Base-by-base conservation (phyloP, 768 basidiomycete genomes). In the Boletus subparvulus region DNA sequence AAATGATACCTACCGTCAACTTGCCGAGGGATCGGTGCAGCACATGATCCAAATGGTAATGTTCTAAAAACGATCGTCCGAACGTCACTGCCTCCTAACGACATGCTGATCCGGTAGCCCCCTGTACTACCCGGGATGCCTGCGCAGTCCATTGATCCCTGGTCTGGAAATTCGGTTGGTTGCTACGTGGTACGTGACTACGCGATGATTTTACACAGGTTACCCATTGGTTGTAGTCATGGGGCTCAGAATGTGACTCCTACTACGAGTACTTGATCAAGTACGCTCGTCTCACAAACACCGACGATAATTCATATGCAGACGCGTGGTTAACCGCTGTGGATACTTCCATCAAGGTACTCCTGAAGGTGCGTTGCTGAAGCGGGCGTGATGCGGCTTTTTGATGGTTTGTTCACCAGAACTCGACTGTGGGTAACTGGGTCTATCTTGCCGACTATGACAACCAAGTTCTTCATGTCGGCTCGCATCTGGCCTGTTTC, bases 221-320 rank as follows among this genome's bases (percentile, higher is more conserved):
- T 39, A n/a, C 44, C 12, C 16, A 61, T 40, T 7, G 33, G 37
- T 28, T 41, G 30, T 44, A 88, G 88, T 81, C 85, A n/a, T 90
- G 82, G 82, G 81, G 82, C 1, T 75, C 83, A 46, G 87, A 86
- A 30, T 84, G 83, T 0, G 89, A 90, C 70, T 88, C 86, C 54
- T 91, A 84, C 72, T 85, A 87, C 58, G 89, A 91, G 66, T 90
- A 90, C 63, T 77, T 89, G 53, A 83, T 89, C 77, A 91, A 91
- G 65, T 75, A 82, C 45, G 52, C 89, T 4, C 85, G 87, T 28
- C 75, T 90, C 21, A 82, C 83, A 11, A 87, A 88, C 72, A 86
- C 85, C 16, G 62, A 82, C 52, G 80, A 90, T 67, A 75, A 78
- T 47, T 63, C 83, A n/a, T 89, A 83, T 55, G 80, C 80, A 16